These are phyloP conservation scores for Diplodia scrobiculata DNA, from an alignment of 2,329 filamentous ascomycete genomes.

Conservation along the genomic window DNA sequence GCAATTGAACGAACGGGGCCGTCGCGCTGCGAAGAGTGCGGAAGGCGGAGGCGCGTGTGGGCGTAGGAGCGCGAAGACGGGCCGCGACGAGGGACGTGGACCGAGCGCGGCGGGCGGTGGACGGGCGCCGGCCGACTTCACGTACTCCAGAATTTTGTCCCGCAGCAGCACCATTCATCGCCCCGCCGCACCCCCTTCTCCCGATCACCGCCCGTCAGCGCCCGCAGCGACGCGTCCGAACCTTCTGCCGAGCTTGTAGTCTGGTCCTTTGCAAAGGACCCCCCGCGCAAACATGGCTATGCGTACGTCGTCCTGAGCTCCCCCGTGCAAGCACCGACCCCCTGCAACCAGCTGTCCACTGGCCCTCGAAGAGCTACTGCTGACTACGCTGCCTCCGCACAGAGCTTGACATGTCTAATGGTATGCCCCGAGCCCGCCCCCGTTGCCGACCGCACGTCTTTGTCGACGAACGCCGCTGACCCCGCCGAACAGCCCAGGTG, in stretches of 20 bases:
- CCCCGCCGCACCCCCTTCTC: slow-evolving; percentile 7
- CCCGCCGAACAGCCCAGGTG: slow-evolving; percentile 60
- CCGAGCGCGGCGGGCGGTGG: slow-evolving; percentile 19
- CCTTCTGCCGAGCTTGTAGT: slow-evolving; percentile 2
- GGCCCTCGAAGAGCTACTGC: slow-evolving; percentile 23
- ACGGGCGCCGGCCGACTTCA: slow-evolving; percentile 17
- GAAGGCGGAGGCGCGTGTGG: slow-evolving; percentile 18
- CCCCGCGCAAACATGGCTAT: slow-evolving; percentile 41
- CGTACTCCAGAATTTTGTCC: slow-evolving; percentile 29
- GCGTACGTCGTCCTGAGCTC: slow-evolving; percentile 40
- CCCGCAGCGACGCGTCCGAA: slow-evolving; percentile 14
- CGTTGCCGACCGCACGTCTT: neutral
- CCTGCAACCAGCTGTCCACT: slow-evolving; percentile 19
- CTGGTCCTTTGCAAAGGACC: slow-evolving; percentile 5
- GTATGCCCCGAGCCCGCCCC: slow-evolving; percentile 53
- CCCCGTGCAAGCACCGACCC: slow-evolving; percentile 28
- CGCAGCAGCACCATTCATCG: slow-evolving; percentile 19
- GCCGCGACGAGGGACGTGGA: slow-evolving; percentile 19
- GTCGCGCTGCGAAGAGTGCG: slow-evolving; percentile 21
- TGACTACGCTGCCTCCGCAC: slow-evolving; percentile 37
- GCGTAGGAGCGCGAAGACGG: slow-evolving; percentile 19
- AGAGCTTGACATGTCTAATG: slow-evolving; percentile 84
- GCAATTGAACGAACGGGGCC: neutral
- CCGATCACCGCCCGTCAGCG: slow-evolving; percentile 4
- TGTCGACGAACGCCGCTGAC: slow-evolving; percentile 27